Conservation (phyloP, 2,329 filamentous ascomycete species). For the Sclerotiophoma versabilis region DNA sequence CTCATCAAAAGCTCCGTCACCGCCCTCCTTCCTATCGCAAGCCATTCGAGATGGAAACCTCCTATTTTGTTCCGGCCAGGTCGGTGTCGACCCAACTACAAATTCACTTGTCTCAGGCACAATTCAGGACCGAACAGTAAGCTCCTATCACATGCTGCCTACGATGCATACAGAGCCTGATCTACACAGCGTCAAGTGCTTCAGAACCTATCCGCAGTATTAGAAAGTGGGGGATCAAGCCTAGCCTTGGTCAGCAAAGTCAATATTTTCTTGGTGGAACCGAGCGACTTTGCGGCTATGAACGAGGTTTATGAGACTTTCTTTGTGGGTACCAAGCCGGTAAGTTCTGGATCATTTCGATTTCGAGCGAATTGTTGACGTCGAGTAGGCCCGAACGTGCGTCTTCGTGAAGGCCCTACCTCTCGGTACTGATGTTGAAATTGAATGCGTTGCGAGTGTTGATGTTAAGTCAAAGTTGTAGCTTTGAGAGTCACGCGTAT, state of each 20-base stretch:
- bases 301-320: conserved; percentile 63
- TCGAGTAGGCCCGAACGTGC: conserved; percentile 21
- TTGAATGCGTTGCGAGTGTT: conserved; percentile 18
- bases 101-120: conserved; percentile 63
- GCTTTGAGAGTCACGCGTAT: no score
- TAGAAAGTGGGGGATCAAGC: conserved; percentile 67
- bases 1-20: conserved; percentile 9
- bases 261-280: conserved; percentile 70
- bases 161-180: not conserved
- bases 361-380: not conserved
- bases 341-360: not conserved
- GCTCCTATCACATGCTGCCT: not conserved
- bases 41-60: conserved; percentile 59
- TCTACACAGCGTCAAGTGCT: conserved; percentile 7
- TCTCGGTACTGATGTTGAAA: conserved; percentile 25
- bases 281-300: conserved; percentile 68
- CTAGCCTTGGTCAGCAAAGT: conserved; percentile 70
- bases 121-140: conserved; percentile 61
- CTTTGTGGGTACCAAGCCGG: conserved; percentile 43
- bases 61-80: conserved; percentile 72
- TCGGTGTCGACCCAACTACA: conserved; percentile 64
- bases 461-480: not conserved
- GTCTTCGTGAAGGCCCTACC: conserved; percentile 29
- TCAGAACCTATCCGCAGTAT: conserved; percentile 48
- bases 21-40: conserved; percentile 56